Evolutionary conservation across 2,329 filamentous ascomycete species (phyloP), one percentile per base, ranked within the genome.

Genomic region (Penicillium oxalicum): DNA sequence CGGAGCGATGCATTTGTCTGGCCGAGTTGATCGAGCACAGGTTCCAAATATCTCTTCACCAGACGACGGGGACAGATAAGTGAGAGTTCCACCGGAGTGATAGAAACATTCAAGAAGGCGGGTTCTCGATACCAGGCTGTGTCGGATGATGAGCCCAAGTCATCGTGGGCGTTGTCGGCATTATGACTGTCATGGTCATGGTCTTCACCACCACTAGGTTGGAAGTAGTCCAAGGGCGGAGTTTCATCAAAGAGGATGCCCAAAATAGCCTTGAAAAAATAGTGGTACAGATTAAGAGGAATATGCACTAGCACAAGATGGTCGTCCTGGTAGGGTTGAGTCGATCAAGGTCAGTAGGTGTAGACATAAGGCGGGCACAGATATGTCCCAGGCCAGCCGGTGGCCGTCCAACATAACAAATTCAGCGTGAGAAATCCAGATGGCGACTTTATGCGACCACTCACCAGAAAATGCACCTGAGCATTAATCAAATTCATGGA

Each of bases 21-120:
- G n/a, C 83, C 78, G 8, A 95, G 77, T 4, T 74, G 72, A 44
- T 78, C 72, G 49, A 91, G 80, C 46, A 84, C 74, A 0, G 90
- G 89, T 45, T 80, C 74, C 61, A 97, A 95, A 49, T 95, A 80
- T 47, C 81, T 78, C 40, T 81, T 75, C 5, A 88, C 86, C 71
- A 89, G 85, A 37, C 80, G 77, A 50, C 82, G 81, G 53, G 91
- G 86, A 65, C 91, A 97, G 46, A 95, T 89, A 45, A 98, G 80
- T 4, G 90, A 95, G 71, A 89, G 95, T 70, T 96, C 93, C 47
- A 95, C 81, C 0, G 90, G 88, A 0, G 91, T 97, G 61, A 97
- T 80, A 54, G 88, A 94, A 58, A 98, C 83, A 68, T 97, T 97
- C 66, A 96, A 79, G 69, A 98, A 97, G 39, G 83, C 83, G 69